These are phyloP conservation scores for Heliamphora pulchella DNA, from an alignment of 179 eudicot genomes.

Conservation along the genomic window DNA sequence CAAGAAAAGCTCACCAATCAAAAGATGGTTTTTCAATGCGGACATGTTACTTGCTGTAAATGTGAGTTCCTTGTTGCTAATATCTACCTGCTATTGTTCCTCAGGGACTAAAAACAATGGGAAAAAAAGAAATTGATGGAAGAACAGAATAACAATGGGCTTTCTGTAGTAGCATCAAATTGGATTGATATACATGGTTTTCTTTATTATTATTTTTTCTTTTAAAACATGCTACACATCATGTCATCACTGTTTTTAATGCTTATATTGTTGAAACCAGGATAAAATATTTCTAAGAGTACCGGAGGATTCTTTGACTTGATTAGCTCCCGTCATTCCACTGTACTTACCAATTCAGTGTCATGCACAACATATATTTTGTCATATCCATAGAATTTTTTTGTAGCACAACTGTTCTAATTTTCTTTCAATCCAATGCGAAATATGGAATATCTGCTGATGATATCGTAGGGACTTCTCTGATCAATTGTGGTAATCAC, in stretches of 20 bases:
- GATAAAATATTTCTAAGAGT: not conserved
- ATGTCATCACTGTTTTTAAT: not conserved
- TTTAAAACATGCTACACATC: not conserved
- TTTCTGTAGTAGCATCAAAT: not conserved
- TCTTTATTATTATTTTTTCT: not conserved
- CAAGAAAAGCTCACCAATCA: constrained; percentile 73
- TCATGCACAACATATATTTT: not conserved
- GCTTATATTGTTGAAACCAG: not conserved
- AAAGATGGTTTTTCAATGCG: constrained; percentile 94
- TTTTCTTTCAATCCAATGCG: not conserved
- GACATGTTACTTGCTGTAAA: constrained; percentile 83
- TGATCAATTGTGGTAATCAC: not conserved
- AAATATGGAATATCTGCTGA: not conserved
- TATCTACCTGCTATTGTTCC: constrained; percentile 4
- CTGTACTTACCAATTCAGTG: not conserved
- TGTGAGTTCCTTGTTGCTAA: constrained; percentile 48
- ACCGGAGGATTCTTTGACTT: not conserved
- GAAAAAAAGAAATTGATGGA: not conserved
- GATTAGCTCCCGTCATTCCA: not conserved
- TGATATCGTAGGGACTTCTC: not conserved
- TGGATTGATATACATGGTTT: not conserved
- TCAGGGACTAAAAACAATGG: not conserved
- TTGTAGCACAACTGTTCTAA: not conserved
- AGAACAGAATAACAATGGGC: not conserved
- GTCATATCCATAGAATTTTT: not conserved